Evolutionary conservation across 768 basidiomycete species (phyloP), one percentile per base, ranked within the genome.

Genomic region (Mycena rebaudengoi): DNA sequence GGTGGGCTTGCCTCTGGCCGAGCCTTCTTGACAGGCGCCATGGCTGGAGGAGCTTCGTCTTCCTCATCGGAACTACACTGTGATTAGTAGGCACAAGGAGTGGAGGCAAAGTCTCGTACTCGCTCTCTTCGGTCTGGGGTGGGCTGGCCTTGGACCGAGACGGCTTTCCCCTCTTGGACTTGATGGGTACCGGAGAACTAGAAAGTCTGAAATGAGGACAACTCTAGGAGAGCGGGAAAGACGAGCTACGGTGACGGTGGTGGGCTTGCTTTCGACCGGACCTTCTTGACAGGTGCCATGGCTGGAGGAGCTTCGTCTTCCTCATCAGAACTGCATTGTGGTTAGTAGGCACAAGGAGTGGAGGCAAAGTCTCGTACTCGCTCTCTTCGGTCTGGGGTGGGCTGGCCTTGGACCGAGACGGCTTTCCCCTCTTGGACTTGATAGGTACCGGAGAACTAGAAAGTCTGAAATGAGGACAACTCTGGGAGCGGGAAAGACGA

Each of bases 401-500:
- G 18, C 30, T 10, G 29, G 39, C 18, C 14, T 53, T 51, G 20
- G 40, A 33, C 30, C 43, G 35, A 11, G 50, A 29, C 13, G 7
- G 35, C 28, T 43, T 60, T 49, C 5, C 33, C n/a, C 39, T 61
- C 11, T 41, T 61, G 43, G 41, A n/a, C 14, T 46, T 61, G 50
- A 7, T 13, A 1, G 49, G 58, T 3, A 33, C 32, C 4, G 41
- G 49, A n/a, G n/a, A n/a, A 35, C 44, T 55, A 40, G 39, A 28
- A 26, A 28, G 25, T 45, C 40, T 16, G 18, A 43, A 6, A 21
- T 43, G 18, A 8, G 18, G 18, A 8, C 23, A 16, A n/a, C 23
- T n/a, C n/a, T n/a, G n/a, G n/a, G n/a, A n/a, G n/a, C n/a, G n/a
- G n/a, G n/a, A n/a, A n/a, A n/a, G n/a, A n/a, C n/a, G n/a, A n/a